These are phyloP conservation scores for Castanea sativa DNA, from an alignment of 306 rosid genomes.

Conservation along the genomic window DNA sequence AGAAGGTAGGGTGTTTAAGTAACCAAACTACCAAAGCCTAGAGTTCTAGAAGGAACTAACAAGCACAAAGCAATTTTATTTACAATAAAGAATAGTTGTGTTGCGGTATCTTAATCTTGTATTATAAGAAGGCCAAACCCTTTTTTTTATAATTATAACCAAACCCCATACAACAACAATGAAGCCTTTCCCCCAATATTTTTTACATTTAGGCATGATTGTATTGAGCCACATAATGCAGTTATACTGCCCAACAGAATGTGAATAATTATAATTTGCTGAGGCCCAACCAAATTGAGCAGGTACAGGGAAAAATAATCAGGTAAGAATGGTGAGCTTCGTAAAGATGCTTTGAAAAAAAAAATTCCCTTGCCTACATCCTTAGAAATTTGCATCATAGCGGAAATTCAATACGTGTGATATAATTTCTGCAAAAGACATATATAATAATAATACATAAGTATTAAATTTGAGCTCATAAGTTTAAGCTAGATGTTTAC, in stretches of 20 bases:
- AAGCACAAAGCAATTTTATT: too few relatives aligned
- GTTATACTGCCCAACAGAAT: not conserved
- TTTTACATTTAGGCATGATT: not conserved
- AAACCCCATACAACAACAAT: not conserved
- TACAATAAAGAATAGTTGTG: too few relatives aligned
- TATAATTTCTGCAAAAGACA: not conserved
- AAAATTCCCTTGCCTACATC: not conserved
- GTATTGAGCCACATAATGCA: not conserved
- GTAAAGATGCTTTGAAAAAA: not conserved
- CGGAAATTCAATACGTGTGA: not conserved
- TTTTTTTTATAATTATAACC: not conserved
- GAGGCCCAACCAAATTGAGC: not conserved
- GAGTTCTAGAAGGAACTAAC: too few relatives aligned
- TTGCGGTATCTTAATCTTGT: too few relatives aligned
- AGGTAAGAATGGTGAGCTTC: not conserved
- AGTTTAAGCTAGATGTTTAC: constrained; percentile 22
- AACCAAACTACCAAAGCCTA: too few relatives aligned
- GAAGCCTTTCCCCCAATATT: not conserved
- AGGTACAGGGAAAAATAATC: not conserved
- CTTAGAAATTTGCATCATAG: not conserved
- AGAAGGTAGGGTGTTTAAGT: too few relatives aligned
- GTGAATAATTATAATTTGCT: not conserved
- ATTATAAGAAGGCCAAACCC: too few relatives aligned
- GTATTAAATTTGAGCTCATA: not conserved
- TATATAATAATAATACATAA: not conserved